Evolutionary conservation across 129 eudicot species (phyloP).

Genomic region (Ambrosia trifida): DNA sequence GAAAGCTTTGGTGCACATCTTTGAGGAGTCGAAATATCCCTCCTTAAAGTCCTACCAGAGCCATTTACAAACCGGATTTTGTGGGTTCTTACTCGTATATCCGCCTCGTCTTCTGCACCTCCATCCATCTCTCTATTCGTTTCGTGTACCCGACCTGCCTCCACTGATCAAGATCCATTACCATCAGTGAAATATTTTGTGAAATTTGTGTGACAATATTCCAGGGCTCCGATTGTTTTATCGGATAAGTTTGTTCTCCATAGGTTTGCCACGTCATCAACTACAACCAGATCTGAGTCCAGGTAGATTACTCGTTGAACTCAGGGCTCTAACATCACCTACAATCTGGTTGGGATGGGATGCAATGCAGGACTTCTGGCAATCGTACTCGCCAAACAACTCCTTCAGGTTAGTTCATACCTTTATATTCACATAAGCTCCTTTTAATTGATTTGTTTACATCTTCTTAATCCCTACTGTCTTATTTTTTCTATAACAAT

Average conservation of each 20-base stretch:
- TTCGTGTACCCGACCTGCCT: conserved; percentile 74
- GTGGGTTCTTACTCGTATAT: conserved; percentile 79
- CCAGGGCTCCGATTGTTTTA: conserved; percentile 93
- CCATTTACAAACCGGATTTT: too few relatives aligned
- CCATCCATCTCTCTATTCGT: conserved; percentile 92
- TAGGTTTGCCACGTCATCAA: conserved; percentile 74
- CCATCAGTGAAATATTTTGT: conserved; percentile 93
- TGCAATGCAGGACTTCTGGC: conserved; percentile 52
- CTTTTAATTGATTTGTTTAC: not conserved
- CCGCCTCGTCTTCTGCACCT: conserved; percentile 74
- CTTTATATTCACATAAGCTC: not conserved
- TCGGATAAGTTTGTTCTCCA: conserved; percentile 61
- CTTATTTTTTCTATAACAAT: too few relatives aligned
- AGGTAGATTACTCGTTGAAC: conserved; percentile 68
- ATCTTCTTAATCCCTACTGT: not conserved
- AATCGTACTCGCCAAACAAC: conserved; percentile 48
- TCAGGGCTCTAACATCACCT: conserved; percentile 60
- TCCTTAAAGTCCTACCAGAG: conserved; percentile 74
- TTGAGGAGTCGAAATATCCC: conserved; percentile 92
- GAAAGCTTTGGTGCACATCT: conserved; percentile 92
- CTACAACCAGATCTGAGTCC: conserved; percentile 86
- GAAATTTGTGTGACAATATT: conserved; percentile 96
- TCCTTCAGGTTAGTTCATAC: conserved; percentile 42
- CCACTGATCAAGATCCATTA: conserved; percentile 80
- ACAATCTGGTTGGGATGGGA: conserved; percentile 64